Conservation (phyloP, 2,329 filamentous ascomycete species). For the Aspergillus sp. region DNA sequence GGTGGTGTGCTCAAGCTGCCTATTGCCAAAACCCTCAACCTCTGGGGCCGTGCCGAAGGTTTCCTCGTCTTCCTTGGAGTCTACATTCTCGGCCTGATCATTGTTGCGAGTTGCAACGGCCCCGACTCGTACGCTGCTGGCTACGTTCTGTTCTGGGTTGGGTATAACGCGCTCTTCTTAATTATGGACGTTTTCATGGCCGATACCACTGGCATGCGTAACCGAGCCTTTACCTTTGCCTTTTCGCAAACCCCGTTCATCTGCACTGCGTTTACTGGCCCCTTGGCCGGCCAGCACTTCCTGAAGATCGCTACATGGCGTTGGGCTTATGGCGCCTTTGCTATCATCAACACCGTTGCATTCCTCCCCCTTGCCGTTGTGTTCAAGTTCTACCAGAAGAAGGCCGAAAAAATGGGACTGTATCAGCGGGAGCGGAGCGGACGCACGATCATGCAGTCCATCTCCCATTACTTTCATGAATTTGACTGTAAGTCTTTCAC, state of each 20-base stretch:
- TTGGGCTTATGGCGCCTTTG: conserved; percentile 67
- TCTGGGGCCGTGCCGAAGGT: conserved; percentile 66
- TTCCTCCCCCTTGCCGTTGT: conserved; percentile 60
- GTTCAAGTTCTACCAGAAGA: conserved; percentile 61
- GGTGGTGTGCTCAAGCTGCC: conserved; percentile 64
- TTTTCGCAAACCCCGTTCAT: conserved; percentile 65
- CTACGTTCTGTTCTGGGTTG: conserved; percentile 66
- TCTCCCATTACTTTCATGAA: conserved; percentile 61
- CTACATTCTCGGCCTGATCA: conserved; percentile 57
- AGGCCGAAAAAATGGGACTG: conserved; percentile 61
- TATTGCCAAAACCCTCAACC: conserved; percentile 65
- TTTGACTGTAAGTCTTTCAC: conserved; percentile 63
- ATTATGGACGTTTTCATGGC: conserved; percentile 65
- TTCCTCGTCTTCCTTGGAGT: conserved; percentile 56
- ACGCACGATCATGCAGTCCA: conserved; percentile 52
- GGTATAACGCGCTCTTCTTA: conserved; percentile 60
- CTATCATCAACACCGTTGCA: conserved; percentile 62
- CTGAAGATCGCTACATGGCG: conserved; percentile 58
- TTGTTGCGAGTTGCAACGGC: conserved; percentile 66
- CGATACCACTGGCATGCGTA: conserved; percentile 65
- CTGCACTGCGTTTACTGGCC: conserved; percentile 62
- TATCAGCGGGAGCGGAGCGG: conserved; percentile 50
- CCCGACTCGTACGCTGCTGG: conserved; percentile 67
- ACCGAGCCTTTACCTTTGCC: conserved; percentile 65
- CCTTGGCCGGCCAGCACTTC: conserved; percentile 57